A percentile compares a stretch with the other conserved stretches of the same genome.
phyloP scores from a whole-genome alignment of 257 asterid species.

The Ajuga chamaepitys region DNA sequence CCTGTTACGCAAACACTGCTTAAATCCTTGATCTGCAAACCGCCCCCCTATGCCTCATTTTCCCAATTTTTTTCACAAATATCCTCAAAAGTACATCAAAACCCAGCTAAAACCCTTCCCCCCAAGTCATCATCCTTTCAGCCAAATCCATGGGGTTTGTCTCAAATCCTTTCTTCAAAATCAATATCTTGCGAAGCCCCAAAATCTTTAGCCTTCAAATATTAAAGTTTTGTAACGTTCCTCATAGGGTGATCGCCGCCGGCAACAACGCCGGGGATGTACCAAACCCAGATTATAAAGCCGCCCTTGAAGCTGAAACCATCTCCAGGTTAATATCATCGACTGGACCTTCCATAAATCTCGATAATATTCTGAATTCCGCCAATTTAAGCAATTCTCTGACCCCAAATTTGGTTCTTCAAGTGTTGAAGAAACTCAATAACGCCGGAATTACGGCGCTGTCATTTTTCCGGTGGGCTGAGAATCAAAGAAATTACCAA shows the following conservation, averaged over 20 bases:
- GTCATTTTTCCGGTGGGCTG: slow-evolving; percentile 79
- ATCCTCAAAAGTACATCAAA: neutral
- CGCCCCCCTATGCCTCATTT: too few relatives aligned
- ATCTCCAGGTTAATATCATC: slow-evolving; percentile 39
- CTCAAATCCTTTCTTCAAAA: slow-evolving; percentile 1
- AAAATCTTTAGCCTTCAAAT: neutral
- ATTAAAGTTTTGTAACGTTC: slow-evolving; percentile 1
- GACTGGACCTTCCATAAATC: slow-evolving; percentile 18
- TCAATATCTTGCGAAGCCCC: slow-evolving; percentile 3
- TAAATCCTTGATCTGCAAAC: too few relatives aligned
- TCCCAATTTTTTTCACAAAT: neutral
- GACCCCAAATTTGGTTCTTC: slow-evolving; percentile 42
- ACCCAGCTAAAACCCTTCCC: too few relatives aligned
- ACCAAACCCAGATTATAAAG: slow-evolving; percentile 17
- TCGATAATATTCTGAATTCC: slow-evolving; percentile 36
- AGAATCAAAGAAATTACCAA: slow-evolving; percentile 32
- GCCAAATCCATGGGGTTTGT: neutral
- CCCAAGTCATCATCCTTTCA: neutral
- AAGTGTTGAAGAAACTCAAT: slow-evolving; percentile 61
- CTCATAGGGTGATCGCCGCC: slow-evolving; percentile 13
- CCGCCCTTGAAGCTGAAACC: slow-evolving; percentile 36
- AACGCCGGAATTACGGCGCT: slow-evolving; percentile 62
- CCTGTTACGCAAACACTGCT: too few relatives aligned
- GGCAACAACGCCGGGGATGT: slow-evolving; percentile 11
- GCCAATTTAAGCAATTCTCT: slow-evolving; percentile 14